Evolutionary conservation across 345 rosid genomes (phyloP).

Genomic region (Cardamine resedifolia): DNA sequence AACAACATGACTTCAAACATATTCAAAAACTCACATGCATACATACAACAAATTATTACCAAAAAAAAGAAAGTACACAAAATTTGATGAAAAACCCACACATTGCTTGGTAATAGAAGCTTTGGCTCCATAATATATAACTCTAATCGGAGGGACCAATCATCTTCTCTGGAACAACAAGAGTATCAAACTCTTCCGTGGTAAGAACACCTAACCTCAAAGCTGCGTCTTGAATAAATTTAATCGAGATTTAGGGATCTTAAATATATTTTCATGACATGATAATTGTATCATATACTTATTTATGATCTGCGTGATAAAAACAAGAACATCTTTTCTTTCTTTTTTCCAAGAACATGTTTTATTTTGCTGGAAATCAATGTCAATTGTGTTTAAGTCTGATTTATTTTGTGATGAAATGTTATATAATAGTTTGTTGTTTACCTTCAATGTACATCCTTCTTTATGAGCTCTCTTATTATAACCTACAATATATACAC

Average conservation of each 20-base stretch:
- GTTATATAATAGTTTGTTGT: neutral
- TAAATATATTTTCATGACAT: neutral
- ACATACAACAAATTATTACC: neutral
- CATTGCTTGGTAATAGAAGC: neutral
- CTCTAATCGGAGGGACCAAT: slow-evolving; percentile 67
- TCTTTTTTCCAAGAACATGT: neutral
- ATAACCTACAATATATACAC: slow-evolving; percentile 65
- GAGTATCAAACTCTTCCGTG: slow-evolving; percentile 72
- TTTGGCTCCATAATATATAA: neutral
- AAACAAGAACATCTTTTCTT: too few species aligned
- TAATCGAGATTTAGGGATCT: neutral
- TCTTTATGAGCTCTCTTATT: slow-evolving; percentile 95
- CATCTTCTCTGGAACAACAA: slow-evolving; percentile 90
- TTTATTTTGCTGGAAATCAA: neutral
- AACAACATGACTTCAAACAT: neutral
- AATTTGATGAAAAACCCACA: neutral
- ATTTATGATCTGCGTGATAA: neutral
- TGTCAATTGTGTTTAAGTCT: neutral
- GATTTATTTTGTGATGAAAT: neutral
- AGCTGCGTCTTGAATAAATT: slow-evolving; percentile 59
- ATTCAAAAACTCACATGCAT: neutral
- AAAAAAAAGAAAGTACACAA: neutral
- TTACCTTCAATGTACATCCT: slow-evolving; percentile 85
- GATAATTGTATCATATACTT: neutral
- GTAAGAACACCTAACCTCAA: slow-evolving; percentile 65